Percentiles rank a stretch among this genome's conserved stretches.
phyloP scores from a whole-genome alignment of 768 basidiomycete species.

The Coprinopsis strossmayeri region DNA sequence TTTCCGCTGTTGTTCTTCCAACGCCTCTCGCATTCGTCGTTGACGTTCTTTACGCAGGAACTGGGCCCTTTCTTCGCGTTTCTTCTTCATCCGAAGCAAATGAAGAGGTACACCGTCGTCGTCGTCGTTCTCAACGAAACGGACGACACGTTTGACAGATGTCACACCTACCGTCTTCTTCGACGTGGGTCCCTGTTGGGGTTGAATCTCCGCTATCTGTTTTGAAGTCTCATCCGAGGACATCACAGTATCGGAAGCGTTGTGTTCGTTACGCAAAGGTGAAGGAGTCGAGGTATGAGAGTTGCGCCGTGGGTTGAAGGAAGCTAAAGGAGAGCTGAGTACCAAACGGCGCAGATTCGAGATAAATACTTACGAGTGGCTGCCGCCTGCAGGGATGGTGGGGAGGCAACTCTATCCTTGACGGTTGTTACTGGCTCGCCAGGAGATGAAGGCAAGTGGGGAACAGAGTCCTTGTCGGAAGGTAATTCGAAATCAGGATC shows the following conservation, averaged over 20 bases:
- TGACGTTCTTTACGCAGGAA: slow-evolving; percentile 58
- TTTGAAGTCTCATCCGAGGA: background rate
- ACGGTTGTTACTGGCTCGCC: background rate
- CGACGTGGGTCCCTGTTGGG: background rate
- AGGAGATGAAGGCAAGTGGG: slow-evolving; percentile 10
- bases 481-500: slow-evolving; percentile 34
- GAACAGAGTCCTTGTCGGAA: slow-evolving; percentile 13
- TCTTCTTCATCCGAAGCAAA: slow-evolving; percentile 65
- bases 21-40: slow-evolving; percentile 42
- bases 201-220: background rate
- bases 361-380: slow-evolving; percentile 9
- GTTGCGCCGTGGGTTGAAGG: slow-evolving; percentile 18
- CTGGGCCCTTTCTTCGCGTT: slow-evolving; percentile 64
- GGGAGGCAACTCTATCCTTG: background rate
- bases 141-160: slow-evolving; percentile 48
- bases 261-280: slow-evolving; percentile 39
- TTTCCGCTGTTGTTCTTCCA: slow-evolving; percentile 39
- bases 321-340: slow-evolving; percentile 5
- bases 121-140: slow-evolving; percentile 59
- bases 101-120: slow-evolving; percentile 68
- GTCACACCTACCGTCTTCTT: background rate
- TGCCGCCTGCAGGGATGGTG: background rate
- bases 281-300: slow-evolving; percentile 41
- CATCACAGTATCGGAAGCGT: slow-evolving; percentile 12
- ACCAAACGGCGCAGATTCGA: slow-evolving; percentile 5